phyloP scores from a whole-genome alignment of 2,329 filamentous ascomycete genomes.

The Plenodomus tracheiphilus region DNA sequence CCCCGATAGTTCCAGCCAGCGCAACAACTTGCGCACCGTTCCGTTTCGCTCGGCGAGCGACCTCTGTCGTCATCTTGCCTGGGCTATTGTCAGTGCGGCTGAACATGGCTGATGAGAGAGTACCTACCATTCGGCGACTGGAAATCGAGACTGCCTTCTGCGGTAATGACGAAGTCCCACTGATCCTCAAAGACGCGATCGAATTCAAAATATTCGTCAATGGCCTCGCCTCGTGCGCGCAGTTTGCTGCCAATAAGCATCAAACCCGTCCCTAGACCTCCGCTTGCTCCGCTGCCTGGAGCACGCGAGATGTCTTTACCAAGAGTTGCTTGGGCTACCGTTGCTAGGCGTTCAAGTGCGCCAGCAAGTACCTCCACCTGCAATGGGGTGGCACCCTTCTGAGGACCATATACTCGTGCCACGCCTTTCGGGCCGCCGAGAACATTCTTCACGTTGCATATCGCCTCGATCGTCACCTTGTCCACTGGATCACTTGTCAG shows the following conservation, averaged over 20 bases:
- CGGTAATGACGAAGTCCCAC: conserved; percentile 57
- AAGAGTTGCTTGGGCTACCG: conserved; percentile 40
- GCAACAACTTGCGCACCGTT: conserved; percentile 53
- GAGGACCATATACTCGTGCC: conserved; percentile 55
- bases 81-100: conserved; percentile 1
- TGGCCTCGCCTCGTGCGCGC: conserved; percentile 54
- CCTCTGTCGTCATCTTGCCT: conserved; percentile 55
- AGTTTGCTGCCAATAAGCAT: conserved; percentile 53
- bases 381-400: conserved; percentile 54
- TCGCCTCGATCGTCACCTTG: conserved; percentile 51
- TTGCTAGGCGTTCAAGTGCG: conserved; percentile 51
- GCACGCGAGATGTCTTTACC: conserved; percentile 42
- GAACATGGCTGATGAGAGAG: not conserved
- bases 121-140: conserved; percentile 54
- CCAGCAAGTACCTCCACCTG: conserved; percentile 50
- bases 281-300: conserved; percentile 57
- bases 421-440: conserved; percentile 55
- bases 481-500: conserved; percentile 15
- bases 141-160: conserved; percentile 57
- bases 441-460: conserved; percentile 57
- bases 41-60: conserved; percentile 53
- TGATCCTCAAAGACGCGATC: conserved; percentile 49
- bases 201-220: conserved; percentile 56
- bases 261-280: conserved; percentile 57
- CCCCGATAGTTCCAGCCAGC: conserved; percentile 35